phyloP scores from a whole-genome alignment of 129 eudicot genomes.

The Chrysanthemum seticuspe region DNA sequence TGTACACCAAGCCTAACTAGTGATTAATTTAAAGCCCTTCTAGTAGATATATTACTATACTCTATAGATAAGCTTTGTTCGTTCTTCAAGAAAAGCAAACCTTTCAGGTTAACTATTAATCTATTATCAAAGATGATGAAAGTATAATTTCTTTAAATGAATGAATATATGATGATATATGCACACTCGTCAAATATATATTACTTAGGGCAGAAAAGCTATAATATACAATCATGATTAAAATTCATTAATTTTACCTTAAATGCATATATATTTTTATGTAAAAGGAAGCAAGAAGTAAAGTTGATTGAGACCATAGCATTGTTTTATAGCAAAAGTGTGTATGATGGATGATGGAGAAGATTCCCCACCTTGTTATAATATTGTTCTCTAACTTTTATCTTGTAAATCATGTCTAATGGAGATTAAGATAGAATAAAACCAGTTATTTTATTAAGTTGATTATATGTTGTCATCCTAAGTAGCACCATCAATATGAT shows the following conservation, averaged over 20 bases:
- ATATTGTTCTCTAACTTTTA: neutral
- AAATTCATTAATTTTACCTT: neutral
- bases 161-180: neutral
- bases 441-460: neutral
- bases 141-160: neutral
- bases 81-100: neutral
- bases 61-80: neutral
- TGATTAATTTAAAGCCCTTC: no score
- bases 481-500: neutral
- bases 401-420: conserved; percentile 3
- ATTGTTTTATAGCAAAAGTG: conserved; percentile 19
- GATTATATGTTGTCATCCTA: neutral
- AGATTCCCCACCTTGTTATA: conserved; percentile 28
- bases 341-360: conserved; percentile 22
- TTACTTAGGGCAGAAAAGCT: neutral
- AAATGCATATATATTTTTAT: neutral
- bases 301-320: conserved; percentile 18
- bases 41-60: neutral
- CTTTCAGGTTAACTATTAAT: neutral
- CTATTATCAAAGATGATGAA: neutral
- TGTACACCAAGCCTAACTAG: neutral
- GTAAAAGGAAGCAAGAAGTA: neutral
- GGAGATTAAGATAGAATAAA: neutral
- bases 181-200: conserved; percentile 1
- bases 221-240: conserved; percentile 6